A percentile compares a stretch with the other conserved stretches of the same genome.
Conservation (phyloP, 1,284 basidiomycete genomes). For the Peniophora sp. region DNA sequence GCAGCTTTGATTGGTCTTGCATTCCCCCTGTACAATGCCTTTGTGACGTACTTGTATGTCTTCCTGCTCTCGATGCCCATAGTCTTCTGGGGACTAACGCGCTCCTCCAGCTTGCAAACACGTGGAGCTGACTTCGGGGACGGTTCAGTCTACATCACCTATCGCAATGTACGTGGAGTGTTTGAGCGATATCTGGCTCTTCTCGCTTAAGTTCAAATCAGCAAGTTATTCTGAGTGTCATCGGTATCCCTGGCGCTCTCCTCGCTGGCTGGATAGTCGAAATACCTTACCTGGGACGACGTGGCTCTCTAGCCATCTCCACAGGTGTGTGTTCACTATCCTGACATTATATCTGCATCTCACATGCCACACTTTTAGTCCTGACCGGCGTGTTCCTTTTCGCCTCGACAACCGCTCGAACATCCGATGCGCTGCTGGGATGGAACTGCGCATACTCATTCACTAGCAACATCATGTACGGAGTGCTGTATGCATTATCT, state of each 20-base stretch:
- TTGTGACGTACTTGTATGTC: slow-evolving; percentile 53
- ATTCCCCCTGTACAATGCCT: slow-evolving; percentile 63
- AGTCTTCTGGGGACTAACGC: background rate
- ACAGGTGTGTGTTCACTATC: slow-evolving; percentile 27
- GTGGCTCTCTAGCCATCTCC: slow-evolving; percentile 54
- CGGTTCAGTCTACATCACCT: slow-evolving; percentile 54
- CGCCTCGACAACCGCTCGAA: slow-evolving; percentile 57
- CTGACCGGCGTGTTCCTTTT: slow-evolving; percentile 67
- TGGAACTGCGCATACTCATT: slow-evolving; percentile 70
- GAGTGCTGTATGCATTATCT: slow-evolving; percentile 58
- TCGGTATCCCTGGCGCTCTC: slow-evolving; percentile 58
- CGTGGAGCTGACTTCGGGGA: slow-evolving; percentile 60
- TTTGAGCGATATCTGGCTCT: too few relatives aligned
- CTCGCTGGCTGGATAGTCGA: slow-evolving; percentile 56
- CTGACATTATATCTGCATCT: background rate
- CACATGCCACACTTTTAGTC: slow-evolving; percentile 22
- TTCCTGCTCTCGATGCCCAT: background rate
- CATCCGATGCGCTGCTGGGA: slow-evolving; percentile 54
- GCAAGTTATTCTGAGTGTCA: slow-evolving; percentile 56
- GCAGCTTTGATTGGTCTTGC: slow-evolving; percentile 66
- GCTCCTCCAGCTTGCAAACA: slow-evolving; percentile 36
- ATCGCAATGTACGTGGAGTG: slow-evolving; percentile 46
- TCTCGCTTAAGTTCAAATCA: slow-evolving; percentile 14
- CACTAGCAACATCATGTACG: slow-evolving; percentile 66
- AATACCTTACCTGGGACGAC: slow-evolving; percentile 48